Percentiles rank a stretch among this genome's conserved stretches.
Conservation (phyloP, 345 rosid genomes). For the Leavenworthia alabamica region DNA sequence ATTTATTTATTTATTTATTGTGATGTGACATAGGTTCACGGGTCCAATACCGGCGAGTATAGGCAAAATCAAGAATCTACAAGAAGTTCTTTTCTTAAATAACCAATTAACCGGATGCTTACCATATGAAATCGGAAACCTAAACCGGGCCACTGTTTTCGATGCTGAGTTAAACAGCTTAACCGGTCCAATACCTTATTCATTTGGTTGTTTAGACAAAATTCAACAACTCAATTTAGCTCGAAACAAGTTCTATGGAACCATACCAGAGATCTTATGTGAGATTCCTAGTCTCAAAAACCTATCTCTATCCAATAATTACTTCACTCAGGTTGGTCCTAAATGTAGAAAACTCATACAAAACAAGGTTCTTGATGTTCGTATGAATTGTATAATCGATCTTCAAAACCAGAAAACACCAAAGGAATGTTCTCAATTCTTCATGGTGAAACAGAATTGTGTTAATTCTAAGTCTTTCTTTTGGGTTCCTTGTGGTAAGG, state of each 20-base stretch:
- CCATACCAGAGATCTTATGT: slow-evolving; percentile 65
- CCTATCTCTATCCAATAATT: slow-evolving; percentile 55
- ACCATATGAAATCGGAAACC: slow-evolving; percentile 62
- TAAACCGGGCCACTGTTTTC: slow-evolving; percentile 47
- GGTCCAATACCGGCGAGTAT: slow-evolving; percentile 59
- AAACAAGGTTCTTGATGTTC: slow-evolving; percentile 46
- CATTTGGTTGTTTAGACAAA: slow-evolving; percentile 52
- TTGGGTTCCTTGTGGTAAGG: slow-evolving; percentile 42
- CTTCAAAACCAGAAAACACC: slow-evolving; percentile 61
- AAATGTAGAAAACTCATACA: slow-evolving; percentile 46
- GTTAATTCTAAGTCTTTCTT: slow-evolving; percentile 36
- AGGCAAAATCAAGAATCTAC: slow-evolving; percentile 35
- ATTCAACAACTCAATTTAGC: slow-evolving; percentile 68
- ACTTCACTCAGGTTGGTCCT: slow-evolving; percentile 59
- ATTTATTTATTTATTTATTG: too few species aligned
- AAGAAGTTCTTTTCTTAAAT: slow-evolving; percentile 63
- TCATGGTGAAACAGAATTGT: slow-evolving; percentile 43
- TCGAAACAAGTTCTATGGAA: slow-evolving; percentile 48
- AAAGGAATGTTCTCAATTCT: slow-evolving; percentile 47
- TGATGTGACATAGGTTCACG: slow-evolving; percentile 33
- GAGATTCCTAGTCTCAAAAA: slow-evolving; percentile 43
- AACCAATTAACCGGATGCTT: slow-evolving; percentile 71
- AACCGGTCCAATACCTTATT: slow-evolving; percentile 61
- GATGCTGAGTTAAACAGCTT: slow-evolving; percentile 51
- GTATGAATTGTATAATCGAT: slow-evolving; percentile 65